phyloP scores from a whole-genome alignment of 1,139 yeast genomes.

The Hemisphaericaspora subhashii region DNA sequence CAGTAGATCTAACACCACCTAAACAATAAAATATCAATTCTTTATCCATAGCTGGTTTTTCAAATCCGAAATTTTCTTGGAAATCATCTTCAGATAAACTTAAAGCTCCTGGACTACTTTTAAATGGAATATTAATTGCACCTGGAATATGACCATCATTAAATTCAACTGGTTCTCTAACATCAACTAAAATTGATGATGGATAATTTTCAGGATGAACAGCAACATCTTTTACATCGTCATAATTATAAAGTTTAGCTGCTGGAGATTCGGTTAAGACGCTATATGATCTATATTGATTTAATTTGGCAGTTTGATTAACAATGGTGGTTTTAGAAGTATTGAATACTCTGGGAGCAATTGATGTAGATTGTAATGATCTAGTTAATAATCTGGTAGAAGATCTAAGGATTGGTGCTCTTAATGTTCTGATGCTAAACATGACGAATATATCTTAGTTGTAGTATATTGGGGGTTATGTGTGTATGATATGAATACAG shows the following conservation, averaged over 20 bases:
- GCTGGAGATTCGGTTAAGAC: constrained; percentile 34
- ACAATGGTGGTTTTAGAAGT: constrained; percentile 1
- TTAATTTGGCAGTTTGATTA: constrained; percentile 5
- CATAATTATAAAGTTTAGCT: constrained; percentile 57
- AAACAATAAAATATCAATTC: constrained; percentile 88
- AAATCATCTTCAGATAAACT: constrained; percentile 79
- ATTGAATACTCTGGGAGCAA: constrained; percentile 3
- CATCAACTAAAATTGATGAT: constrained; percentile 69
- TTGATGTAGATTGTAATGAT: constrained; percentile 4
- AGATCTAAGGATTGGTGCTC: constrained; percentile 9
- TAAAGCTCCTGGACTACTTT: constrained; percentile 92
- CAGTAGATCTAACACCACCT: constrained; percentile 88
- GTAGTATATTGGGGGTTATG: too few species aligned
- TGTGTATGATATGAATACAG: not conserved
- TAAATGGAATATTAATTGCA: constrained; percentile 85
- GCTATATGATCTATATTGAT: constrained; percentile 23
- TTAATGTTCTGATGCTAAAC: constrained; percentile 11
- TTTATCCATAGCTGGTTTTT: constrained; percentile 71
- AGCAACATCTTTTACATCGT: constrained; percentile 53
- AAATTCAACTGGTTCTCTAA: constrained; percentile 86
- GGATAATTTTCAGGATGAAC: constrained; percentile 36
- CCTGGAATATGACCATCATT: constrained; percentile 73
- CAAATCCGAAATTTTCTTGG: constrained; percentile 74
- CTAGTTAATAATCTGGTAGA: constrained; percentile 5
- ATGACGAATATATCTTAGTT: constrained; percentile 6